phyloP scores from a whole-genome alignment of 2,329 filamentous ascomycete genomes.

The Epichloe glyceriae region DNA sequence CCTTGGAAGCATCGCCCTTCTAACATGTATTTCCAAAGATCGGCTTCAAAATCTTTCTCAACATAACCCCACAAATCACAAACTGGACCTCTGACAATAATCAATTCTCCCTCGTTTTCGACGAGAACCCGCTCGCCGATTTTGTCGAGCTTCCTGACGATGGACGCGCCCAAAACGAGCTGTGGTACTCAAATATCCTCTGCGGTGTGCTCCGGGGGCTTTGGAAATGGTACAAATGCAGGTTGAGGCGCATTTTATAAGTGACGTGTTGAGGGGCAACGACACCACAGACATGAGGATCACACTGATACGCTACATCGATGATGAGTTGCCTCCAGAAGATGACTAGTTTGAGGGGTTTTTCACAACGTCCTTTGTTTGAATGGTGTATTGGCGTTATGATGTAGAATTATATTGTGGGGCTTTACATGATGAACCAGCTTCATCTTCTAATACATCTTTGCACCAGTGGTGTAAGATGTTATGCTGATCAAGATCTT shows the following conservation, averaged over 20 bases:
- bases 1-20: neutral
- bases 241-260: slow-evolving; percentile 92
- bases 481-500: too few species aligned
- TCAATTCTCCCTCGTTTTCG: slow-evolving; percentile 90
- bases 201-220: slow-evolving; percentile 85
- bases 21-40: slow-evolving; percentile 40
- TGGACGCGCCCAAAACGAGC: slow-evolving; percentile 83
- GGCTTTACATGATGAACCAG: too few species aligned
- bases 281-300: slow-evolving; percentile 97
- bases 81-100: slow-evolving; percentile 97
- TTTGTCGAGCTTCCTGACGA: slow-evolving; percentile 97
- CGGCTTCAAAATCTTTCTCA: slow-evolving; percentile 98
- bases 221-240: slow-evolving; percentile 99
- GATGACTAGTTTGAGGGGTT: slow-evolving; percentile 53
- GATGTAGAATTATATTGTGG: too few species aligned
- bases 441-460: too few species aligned
- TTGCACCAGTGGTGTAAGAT: too few species aligned
- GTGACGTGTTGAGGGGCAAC: slow-evolving; percentile 81
- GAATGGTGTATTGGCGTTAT: neutral
- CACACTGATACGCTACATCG: slow-evolving; percentile 82
- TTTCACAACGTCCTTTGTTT: neutral
- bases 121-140: slow-evolving; percentile 92
- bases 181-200: slow-evolving; percentile 97
- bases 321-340: slow-evolving; percentile 93
- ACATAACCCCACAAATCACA: slow-evolving; percentile 83